Evolutionary conservation across 2,329 filamentous ascomycete genomes (phyloP).

Genomic region (Bertia moriformis): DNA sequence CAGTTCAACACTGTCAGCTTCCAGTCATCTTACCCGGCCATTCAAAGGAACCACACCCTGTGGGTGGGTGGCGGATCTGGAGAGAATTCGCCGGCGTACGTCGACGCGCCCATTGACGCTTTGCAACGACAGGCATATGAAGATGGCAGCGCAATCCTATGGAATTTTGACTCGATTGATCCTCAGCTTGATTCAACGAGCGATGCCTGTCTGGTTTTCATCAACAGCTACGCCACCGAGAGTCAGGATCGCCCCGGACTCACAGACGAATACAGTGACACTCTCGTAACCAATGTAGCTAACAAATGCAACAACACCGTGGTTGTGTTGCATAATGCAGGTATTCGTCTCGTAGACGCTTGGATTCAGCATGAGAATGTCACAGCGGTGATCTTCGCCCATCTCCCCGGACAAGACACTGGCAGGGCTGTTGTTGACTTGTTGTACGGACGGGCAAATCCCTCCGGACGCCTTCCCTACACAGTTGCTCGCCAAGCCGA

Average conservation of each 20-base stretch:
- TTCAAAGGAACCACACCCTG: constrained; percentile 26
- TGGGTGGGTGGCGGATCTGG: constrained; percentile 34
- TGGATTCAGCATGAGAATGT: constrained; percentile 54
- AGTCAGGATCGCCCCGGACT: constrained; percentile 55
- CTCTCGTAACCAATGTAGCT: constrained; percentile 42
- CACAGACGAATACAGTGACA: constrained; percentile 53
- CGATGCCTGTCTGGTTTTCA: constrained; percentile 51
- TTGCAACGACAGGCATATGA: constrained; percentile 35
- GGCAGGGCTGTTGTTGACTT: constrained; percentile 38
- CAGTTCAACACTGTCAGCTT: constrained; percentile 30
- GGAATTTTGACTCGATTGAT: constrained; percentile 31
- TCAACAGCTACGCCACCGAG: constrained; percentile 64
- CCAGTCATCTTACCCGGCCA: constrained; percentile 28
- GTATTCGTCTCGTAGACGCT: constrained; percentile 42
- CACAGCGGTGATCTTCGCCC: constrained; percentile 46
- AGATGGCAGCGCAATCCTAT: constrained; percentile 42
- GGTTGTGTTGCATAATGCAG: constrained; percentile 49
- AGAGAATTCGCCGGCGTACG: constrained; percentile 32
- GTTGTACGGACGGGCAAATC: constrained; percentile 38
- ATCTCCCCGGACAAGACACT: constrained; percentile 53
- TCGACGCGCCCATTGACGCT: constrained; percentile 36
- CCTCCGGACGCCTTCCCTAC: constrained; percentile 45
- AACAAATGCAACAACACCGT: constrained; percentile 45
- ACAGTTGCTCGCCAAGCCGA: constrained; percentile 37
- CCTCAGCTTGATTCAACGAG: constrained; percentile 29